Percentiles rank a stretch among this genome's conserved stretches.
Conservation (phyloP, 1,284 basidiomycete species). For the Phellopilus nigrolimitatus region DNA sequence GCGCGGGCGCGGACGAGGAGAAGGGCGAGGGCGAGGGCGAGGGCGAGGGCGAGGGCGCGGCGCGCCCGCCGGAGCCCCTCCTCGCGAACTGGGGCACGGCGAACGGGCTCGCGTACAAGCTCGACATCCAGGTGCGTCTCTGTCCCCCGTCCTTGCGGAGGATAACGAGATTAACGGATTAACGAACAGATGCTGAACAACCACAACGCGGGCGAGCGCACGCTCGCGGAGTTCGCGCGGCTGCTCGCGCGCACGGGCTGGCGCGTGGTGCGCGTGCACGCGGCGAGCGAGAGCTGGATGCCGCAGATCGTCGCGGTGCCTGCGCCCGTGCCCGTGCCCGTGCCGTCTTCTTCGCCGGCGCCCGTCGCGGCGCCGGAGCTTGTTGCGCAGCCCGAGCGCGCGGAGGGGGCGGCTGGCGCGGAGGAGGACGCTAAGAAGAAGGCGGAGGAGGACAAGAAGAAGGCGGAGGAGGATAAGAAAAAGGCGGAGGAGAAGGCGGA, state of each 20-base stretch:
- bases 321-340: background rate
- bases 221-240: conserved; percentile 14
- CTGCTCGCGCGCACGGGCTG: conserved; percentile 20
- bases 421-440: too few species aligned
- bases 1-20: background rate
- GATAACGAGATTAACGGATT: background rate
- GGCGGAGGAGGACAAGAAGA: too few species aligned
- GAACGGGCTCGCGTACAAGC: conserved; percentile 19
- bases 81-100: conserved; percentile 21
- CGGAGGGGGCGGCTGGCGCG: conserved; percentile 24
- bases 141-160: background rate
- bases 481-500: background rate
- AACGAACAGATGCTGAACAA: conserved; percentile 20
- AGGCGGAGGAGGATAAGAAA: too few species aligned
- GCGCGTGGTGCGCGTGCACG: conserved; percentile 16
- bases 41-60: background rate
- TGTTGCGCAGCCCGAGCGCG: background rate
- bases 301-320: conserved; percentile 17
- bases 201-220: conserved; percentile 23
- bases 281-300: conserved; percentile 16
- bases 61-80: conserved; percentile 18
- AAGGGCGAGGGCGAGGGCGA: too few species aligned
- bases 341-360: background rate
- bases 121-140: conserved; percentile 21
- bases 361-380: too few species aligned